These are phyloP conservation scores for Agroathelia rolfsii DNA, from an alignment of 1,284 basidiomycete genomes.

Conservation along the genomic window DNA sequence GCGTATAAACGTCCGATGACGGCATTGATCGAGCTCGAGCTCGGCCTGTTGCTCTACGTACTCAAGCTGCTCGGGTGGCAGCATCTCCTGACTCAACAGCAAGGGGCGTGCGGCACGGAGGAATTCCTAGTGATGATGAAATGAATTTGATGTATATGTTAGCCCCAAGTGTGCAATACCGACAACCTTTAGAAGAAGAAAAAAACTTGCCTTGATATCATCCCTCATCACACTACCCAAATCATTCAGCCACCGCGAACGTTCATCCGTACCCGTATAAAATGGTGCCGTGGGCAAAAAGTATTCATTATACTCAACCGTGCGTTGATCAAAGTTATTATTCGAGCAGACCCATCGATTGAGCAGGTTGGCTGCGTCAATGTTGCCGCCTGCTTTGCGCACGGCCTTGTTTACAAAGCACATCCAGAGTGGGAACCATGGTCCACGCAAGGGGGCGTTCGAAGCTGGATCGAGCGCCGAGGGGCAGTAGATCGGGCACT, in stretches of 20 bases:
- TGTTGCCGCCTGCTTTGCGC: constrained; percentile 44
- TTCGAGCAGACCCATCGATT: constrained; percentile 43
- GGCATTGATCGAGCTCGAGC: too few relatives aligned
- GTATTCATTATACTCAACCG: constrained; percentile 46
- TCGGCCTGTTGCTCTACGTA: too few relatives aligned
- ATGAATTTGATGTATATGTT: too few relatives aligned
- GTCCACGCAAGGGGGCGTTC: too few relatives aligned
- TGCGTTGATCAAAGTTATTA: constrained; percentile 34
- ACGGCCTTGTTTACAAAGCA: constrained; percentile 40
- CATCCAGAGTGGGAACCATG: constrained; percentile 56
- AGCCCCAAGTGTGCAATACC: too few relatives aligned
- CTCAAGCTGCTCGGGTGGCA: too few relatives aligned
- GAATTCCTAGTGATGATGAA: too few relatives aligned
- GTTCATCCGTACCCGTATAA: constrained; percentile 30
- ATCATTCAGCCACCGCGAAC: constrained; percentile 21
- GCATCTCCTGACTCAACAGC: too few relatives aligned
- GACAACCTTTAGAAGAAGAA: too few relatives aligned
- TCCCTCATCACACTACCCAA: constrained; percentile 29
- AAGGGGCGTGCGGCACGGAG: too few relatives aligned
- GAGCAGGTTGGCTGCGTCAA: constrained; percentile 49
- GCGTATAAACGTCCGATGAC: too few relatives aligned
- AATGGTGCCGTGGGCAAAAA: constrained; percentile 50
- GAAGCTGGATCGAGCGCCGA: constrained; percentile 29
- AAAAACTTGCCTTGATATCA: constrained; percentile 32
- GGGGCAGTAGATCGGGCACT: constrained; percentile 31